Base-by-base conservation (phyloP, 345 rosid genomes). In the Gossypium mustelinum region DNA sequence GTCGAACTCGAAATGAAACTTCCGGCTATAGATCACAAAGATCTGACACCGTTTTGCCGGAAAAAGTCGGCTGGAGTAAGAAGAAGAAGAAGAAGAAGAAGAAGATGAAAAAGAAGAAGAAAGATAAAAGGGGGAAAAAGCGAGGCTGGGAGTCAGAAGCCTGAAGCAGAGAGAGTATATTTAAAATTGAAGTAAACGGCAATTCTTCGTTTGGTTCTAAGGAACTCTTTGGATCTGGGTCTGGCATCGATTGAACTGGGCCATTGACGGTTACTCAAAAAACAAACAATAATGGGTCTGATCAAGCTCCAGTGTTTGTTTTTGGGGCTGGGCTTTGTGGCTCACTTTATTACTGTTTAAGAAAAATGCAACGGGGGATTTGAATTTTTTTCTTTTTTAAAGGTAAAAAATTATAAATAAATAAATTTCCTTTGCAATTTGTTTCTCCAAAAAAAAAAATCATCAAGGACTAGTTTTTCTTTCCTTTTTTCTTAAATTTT, bases 41-140 rank as follows among this genome's bases (percentile, higher is more conserved):
- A 80, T 76, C 80, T 68, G 24, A 60, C 17, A 10, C 27, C 39
- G 60, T 9, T 73, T 52, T 39, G 54, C 77, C 77, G 72, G 18
- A 29, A 73, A 73, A 67, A 34, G 61, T 67, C 68, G 63, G 55
- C 44, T 51, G 47, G 25, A 45, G 55, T 44, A 20, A 24, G 62
- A 72, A 61, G 58, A 62, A 80, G 22, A 29, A 61, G 50, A 25
- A 8, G 6, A 34, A 18, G 22, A 29, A 14, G 50, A 34, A 18
- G 22, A 29, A 14, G 50, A 34, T 14, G 22, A 29, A 8, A 2
- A 34, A 18, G 22, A 29, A 14, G 50, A 34, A 18, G 22, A 29
- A 10, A 17, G 41, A 34, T 34, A 34, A 34, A 34, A 34, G 7
- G 41, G 41, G 47, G 52, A 27, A 64, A n/a, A 75, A 24, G 25